A percentile compares a stretch with the other conserved stretches of the same genome.
phyloP scores from a whole-genome alignment of 2,329 filamentous ascomycete genomes.

The Xylaria sp. region DNA sequence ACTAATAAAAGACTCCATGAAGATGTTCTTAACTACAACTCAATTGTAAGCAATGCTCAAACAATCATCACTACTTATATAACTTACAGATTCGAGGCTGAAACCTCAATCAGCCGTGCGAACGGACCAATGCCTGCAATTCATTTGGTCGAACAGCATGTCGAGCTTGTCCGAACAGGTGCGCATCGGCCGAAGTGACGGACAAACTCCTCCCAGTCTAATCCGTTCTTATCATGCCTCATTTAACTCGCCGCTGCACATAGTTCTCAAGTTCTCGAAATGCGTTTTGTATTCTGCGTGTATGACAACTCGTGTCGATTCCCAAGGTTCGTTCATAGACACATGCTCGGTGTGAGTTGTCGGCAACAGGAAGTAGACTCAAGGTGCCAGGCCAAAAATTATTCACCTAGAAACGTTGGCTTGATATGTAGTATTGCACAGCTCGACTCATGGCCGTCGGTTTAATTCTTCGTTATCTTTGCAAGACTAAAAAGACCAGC shows the following conservation, averaged over 20 bases:
- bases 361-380: background rate
- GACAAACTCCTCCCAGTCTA: conserved; percentile 11
- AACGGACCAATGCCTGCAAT: conserved; percentile 16
- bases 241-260: background rate
- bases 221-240: background rate
- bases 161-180: background rate
- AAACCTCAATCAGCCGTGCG: conserved; percentile 13
- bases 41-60: background rate
- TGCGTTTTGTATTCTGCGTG: conserved; percentile 5
- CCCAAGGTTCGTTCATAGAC: background rate
- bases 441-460: background rate
- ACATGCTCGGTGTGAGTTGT: conserved; percentile 1
- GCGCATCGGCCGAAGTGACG: conserved; percentile 29
- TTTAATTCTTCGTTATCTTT: background rate
- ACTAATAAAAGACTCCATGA: background rate
- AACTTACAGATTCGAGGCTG: background rate
- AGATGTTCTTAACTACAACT: background rate
- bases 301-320: background rate
- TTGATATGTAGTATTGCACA: background rate
- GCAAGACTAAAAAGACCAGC: background rate
- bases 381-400: conserved; percentile 25
- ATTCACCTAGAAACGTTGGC: too few species aligned
- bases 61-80: conserved; percentile 14
- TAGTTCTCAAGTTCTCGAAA: background rate
- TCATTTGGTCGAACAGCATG: background rate